These are phyloP conservation scores for Linum tenue DNA, from an alignment of 345 rosid species.

Conservation along the genomic window DNA sequence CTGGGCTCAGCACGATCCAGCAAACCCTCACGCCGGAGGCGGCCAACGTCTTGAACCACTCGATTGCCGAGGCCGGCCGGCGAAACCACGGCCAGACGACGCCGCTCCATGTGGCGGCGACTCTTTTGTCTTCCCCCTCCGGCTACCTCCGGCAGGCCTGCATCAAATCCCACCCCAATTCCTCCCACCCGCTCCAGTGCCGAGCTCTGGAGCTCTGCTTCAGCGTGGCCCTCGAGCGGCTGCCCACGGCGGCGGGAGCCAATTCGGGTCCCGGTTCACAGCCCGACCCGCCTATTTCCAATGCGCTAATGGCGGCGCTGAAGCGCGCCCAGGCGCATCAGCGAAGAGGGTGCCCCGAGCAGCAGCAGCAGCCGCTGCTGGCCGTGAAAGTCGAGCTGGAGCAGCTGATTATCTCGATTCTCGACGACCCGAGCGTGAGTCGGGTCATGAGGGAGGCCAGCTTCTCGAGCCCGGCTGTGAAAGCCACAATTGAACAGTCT, in stretches of 20 bases:
- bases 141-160: constrained; percentile 96
- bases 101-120: constrained; percentile 93
- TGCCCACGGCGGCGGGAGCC: constrained; percentile 52
- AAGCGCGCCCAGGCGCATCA: constrained; percentile 99
- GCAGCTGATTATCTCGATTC: constrained; percentile 88
- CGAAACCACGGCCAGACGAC: constrained; percentile 95
- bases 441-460: constrained; percentile 98
- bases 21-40: constrained; percentile 98
- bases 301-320: constrained; percentile 94
- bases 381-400: constrained; percentile 97
- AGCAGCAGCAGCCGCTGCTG: constrained; percentile 92
- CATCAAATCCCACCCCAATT: constrained; percentile 93
- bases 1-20: constrained; percentile 87
- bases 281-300: constrained; percentile 78
- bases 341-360: constrained; percentile 96
- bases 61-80: constrained; percentile 81
- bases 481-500: constrained; percentile 83
- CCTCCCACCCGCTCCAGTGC: constrained; percentile 98
- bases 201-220: constrained; percentile 98
- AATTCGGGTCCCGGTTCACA: constrained; percentile 18
- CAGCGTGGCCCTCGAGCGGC: constrained; percentile 90
- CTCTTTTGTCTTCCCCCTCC: constrained; percentile 68
- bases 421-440: constrained; percentile 97
- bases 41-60: constrained; percentile 72
- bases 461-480: constrained; percentile 92